Evolutionary conservation across 108 stramenopile genomes (phyloP).

Genomic region (Seminavis robusta): DNA sequence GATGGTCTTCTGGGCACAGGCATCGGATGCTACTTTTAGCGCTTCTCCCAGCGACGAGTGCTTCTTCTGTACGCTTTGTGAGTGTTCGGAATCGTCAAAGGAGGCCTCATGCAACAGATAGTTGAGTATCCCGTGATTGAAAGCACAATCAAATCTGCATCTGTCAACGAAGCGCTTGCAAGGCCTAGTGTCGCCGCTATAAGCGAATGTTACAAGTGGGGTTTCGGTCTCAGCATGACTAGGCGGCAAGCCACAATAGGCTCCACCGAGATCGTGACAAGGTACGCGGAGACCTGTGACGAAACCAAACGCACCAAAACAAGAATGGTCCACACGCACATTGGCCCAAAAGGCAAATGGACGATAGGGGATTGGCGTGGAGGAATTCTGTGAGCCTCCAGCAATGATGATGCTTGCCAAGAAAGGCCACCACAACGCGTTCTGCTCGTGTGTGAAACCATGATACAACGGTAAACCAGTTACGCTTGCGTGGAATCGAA

Average conservation of each 20-base stretch:
- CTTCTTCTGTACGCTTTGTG: conserved; percentile 36
- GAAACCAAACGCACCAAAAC: conserved; percentile 56
- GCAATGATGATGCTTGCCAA: no score
- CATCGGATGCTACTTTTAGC: conserved; percentile 31
- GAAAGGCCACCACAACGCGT: no score
- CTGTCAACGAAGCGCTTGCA: conserved; percentile 38
- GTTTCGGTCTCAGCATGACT: background rate
- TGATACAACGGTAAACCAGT: no score
- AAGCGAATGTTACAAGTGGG: conserved; percentile 48
- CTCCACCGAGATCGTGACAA: no score
- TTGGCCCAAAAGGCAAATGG: conserved; percentile 18
- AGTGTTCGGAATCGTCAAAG: conserved; percentile 36
- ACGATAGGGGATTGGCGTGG: no score
- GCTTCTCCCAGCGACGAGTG: conserved; percentile 55
- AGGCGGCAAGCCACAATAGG: no score
- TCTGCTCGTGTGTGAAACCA: no score
- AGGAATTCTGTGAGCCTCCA: no score
- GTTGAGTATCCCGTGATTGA: no score
- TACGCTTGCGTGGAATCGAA: no score
- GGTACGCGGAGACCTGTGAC: conserved; percentile 29
- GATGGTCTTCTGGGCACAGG: conserved; percentile 29
- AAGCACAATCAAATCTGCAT: conserved; percentile 20
- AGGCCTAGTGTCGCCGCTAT: conserved; percentile 80
- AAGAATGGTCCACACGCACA: conserved; percentile 65
- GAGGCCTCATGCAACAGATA: conserved; percentile 58